Percentiles rank a stretch among this genome's conserved stretches.
These are phyloP conservation scores for Fagus sylvatica DNA, from an alignment of 306 rosid genomes.

Conservation along the genomic window DNA sequence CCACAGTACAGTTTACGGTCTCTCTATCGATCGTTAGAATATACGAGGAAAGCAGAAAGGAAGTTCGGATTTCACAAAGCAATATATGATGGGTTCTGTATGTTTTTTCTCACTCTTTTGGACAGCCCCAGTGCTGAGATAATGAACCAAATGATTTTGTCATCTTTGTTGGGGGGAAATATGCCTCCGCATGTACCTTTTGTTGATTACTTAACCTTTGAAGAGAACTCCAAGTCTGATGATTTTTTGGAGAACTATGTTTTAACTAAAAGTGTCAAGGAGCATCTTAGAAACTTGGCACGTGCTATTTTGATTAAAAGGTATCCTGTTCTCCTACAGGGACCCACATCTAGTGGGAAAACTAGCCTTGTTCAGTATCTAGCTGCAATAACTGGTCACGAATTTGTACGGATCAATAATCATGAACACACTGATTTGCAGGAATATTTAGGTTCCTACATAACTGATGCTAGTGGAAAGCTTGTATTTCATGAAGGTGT, in stretches of 20 bases:
- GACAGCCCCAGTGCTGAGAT: conserved; percentile 67
- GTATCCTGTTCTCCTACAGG: conserved; percentile 94
- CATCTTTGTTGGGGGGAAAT: conserved; percentile 47
- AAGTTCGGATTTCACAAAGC: conserved; percentile 61
- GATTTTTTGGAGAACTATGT: conserved; percentile 43
- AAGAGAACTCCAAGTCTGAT: conserved; percentile 24
- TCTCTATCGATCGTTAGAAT: conserved; percentile 88
- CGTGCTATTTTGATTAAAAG: conserved; percentile 72
- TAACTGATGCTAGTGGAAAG: conserved; percentile 74
- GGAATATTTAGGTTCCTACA: conserved; percentile 86
- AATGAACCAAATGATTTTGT: conserved; percentile 59
- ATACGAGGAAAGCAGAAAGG: conserved; percentile 62
- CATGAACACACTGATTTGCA: conserved; percentile 98
- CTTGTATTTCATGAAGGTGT: conserved; percentile 89
- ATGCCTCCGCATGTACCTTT: conserved; percentile 48
- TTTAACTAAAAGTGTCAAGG: conserved; percentile 66
- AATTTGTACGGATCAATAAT: conserved; percentile 88
- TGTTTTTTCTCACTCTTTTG: conserved; percentile 82
- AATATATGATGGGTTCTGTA: conserved; percentile 82
- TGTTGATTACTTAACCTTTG: conserved; percentile 44
- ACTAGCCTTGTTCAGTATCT: conserved; percentile 92
- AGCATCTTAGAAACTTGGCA: conserved; percentile 75
- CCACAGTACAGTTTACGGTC: conserved; percentile 97
- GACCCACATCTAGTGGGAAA: conserved; percentile 97
- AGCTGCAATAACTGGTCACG: conserved; percentile 74